Base-by-base conservation (phyloP, 805 yeast genomes). In the Saturnispora hagleri region DNA sequence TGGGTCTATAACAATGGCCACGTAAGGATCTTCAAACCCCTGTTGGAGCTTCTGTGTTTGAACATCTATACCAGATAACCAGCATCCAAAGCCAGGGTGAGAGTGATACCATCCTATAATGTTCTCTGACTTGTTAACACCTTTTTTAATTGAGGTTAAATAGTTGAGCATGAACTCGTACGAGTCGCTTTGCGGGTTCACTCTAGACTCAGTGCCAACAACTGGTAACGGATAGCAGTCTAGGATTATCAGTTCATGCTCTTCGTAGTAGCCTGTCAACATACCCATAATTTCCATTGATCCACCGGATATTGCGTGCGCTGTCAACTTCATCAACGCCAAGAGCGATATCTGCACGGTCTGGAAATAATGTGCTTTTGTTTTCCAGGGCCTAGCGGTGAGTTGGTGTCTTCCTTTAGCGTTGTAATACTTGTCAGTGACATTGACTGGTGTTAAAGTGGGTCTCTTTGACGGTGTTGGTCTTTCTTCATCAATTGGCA, bases 31-130 rank as follows among this genome's bases (percentile, higher is more conserved):
- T 65, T 89, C 97, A 62, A 82, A 89, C 52, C 78, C 80, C 67
- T 89, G 97, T 60, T 90, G 89, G 62, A 89, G 74, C 22, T 73
- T 67, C 64, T 91, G 98, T 0, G 98, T 91, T 44, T 86, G 82
- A 34, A 93, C 95, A 67, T 91, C 98, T 40, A 91, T 89, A 4
- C 93, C 95, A 51, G 93, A 83, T 43, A 91, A 68, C 97, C 97
- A 91, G 65, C 97, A 90, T 17, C 97, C 97, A 66, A 89, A 91
- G 0, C 97, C 96, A 0, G 99, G 99, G 66, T 91, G 99, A 5
- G 91, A 89, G 67, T 75, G 98, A 68, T 93, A 91, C 99, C 99
- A 91, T 9, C 99, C 99, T 15, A 93, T 87, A 22, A 91, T 85
- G 58, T 86, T 77, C 55, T 86, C 84, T n/a, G 63, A 54, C n/a